Conservation (phyloP, 768 basidiomycete species). For the Mycena filopes region DNA sequence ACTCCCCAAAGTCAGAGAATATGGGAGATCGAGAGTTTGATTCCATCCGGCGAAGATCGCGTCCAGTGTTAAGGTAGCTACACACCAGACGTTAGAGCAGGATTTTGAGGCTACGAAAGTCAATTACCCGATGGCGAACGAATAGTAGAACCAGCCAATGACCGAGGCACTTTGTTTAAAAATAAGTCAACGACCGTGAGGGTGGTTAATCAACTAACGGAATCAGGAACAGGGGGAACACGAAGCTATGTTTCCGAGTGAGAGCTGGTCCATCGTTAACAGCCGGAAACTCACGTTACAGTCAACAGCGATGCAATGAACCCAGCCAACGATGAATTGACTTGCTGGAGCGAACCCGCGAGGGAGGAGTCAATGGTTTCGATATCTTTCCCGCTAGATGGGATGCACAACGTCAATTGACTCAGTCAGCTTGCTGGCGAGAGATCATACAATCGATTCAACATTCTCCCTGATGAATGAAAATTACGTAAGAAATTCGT, state of each 20-base stretch:
- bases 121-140: slow-evolving; percentile 75
- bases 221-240: slow-evolving; percentile 87
- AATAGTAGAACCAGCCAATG: slow-evolving; percentile 80
- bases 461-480: slow-evolving; percentile 72
- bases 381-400: slow-evolving; percentile 62
- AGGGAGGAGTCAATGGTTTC: slow-evolving; percentile 87
- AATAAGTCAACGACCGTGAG: slow-evolving; percentile 65
- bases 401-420: neutral
- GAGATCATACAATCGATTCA: slow-evolving; percentile 72
- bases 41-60: slow-evolving; percentile 94
- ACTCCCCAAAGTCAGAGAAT: slow-evolving; percentile 83
- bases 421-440: neutral
- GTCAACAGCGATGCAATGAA: slow-evolving; percentile 82
- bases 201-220: slow-evolving; percentile 57
- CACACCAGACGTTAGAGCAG: too few species aligned
- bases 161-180: slow-evolving; percentile 43
- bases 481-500: neutral
- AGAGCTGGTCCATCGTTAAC: neutral
- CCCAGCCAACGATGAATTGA: slow-evolving; percentile 81
- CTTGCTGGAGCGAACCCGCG: slow-evolving; percentile 74
- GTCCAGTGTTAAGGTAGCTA: slow-evolving; percentile 82
- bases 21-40: slow-evolving; percentile 88
- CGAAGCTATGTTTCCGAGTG: slow-evolving; percentile 50
- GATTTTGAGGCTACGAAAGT: too few species aligned
- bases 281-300: slow-evolving; percentile 61